Evolutionary conservation across 768 basidiomycete genomes (phyloP), one percentile per base, ranked within the genome.

Genomic region (Albatrellus ellisii): DNA sequence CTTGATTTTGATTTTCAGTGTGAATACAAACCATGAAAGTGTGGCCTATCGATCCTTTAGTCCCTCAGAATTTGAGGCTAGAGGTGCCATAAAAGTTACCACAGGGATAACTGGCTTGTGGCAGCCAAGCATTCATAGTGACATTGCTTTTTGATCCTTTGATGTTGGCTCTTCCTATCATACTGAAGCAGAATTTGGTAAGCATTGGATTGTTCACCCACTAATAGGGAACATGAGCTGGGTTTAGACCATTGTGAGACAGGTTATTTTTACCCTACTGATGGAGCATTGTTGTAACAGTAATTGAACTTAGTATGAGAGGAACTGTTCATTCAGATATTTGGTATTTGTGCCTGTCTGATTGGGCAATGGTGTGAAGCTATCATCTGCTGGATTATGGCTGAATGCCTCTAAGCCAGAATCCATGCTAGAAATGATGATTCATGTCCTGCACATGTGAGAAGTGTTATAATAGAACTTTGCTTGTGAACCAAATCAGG

Each of bases 261-360:
- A 79, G 77, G 75, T 79, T 79, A 79, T 75, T 79, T 79, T 78
- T 79, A 79, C 76, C 74, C 75, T 79, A 76, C 74, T 78, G 74
- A 77, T 78, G 76, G 69, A 72, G 72, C 59, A 73, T 77, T 66
- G 64, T 75, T 70, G 68, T 69, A 72, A 78, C 68, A 73, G 75
- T 75, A 78, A 77, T 79, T 73, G 71, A 73, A 72, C 74, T 73
- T 76, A 79, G 77, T 79, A 78, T 73, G 70, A 77, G 76, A 79
- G 77, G 77, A 79, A 80, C 77, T 67, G 73, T 73, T 73, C 71
- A 75, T 79, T 77, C 77, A 73, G 74, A 77, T 75, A 78, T 72
- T 78, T 78, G 77, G 77, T 78, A 75, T 77, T 76, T 78, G 76
- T 71, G 62, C 67, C 73, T 77, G 76, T 77, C 75, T 70, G 73